Evolutionary conservation across 495 filamentous ascomycete genomes (phyloP), one percentile per base, ranked within the genome.

Genomic region (Aspergillus panamensis): DNA sequence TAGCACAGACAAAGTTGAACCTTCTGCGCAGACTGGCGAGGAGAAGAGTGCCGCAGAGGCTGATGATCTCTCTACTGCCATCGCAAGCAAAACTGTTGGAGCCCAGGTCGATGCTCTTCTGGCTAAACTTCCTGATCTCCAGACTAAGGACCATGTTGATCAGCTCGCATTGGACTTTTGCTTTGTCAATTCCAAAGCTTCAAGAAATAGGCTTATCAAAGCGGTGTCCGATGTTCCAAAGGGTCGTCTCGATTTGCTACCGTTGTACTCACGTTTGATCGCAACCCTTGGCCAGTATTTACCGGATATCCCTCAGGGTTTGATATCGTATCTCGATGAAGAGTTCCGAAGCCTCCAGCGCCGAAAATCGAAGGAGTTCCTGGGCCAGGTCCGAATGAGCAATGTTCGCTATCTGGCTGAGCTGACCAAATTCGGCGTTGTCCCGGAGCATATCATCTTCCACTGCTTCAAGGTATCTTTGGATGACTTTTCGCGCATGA

Each of bases 371-470:
- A 99, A 99, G 73, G 94, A 99, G 61, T 96, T 96, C 62, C 76
- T 99, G 8, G 92, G 92, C 1, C 93, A 96, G 71, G 91, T 97
- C 45, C 87, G 94, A 47, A 89, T 92, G 63, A 84, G 88, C 72
- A 99, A 99, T 71, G 91, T 96, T 51, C 90, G 94, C 7, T 99
- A 99, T 65, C 84, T 99, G 52, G 94, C 94, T 8, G 94, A 99
- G 70, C 73, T 99, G 67, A 97, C 94, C 49, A 99, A 99, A 65
- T 99, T 97, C 67, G 93, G 94, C 40, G 90, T 97, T 29, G 92
- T 99, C 19, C 95, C 94, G 8, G 93, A 99, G 71, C 94, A 99
- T 69, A 92, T 97, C 62, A 94, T 97, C 56, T 99, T 99, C 73
- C 95, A 99, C 64, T 97, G 93, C 72, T 82, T 99, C 59, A 97